Percentiles rank a stretch among this genome's conserved stretches.
Evolutionary conservation across 225 moss, liverwort and hornwort genomes (phyloP).

Genomic region (Pseudoscleropodium purum): DNA sequence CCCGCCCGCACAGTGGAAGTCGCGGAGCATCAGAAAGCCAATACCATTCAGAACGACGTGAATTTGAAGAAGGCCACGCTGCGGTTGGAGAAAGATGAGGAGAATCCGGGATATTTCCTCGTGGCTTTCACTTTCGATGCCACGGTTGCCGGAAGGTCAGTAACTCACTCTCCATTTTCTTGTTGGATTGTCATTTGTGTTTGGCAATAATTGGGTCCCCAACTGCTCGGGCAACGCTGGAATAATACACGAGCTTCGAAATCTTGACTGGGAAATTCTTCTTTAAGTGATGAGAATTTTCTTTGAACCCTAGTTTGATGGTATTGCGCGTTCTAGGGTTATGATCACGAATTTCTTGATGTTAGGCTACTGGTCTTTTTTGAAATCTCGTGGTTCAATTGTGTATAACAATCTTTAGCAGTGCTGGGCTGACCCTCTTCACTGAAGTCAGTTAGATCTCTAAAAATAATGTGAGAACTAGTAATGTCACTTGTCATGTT

Average conservation of each 20-base stretch:
- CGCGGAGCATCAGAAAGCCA: conserved; percentile 74
- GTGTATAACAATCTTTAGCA: not conserved
- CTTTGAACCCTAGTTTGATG: not conserved
- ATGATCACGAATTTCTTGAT: not conserved
- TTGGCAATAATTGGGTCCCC: not conserved
- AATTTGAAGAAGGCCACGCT: conserved; percentile 92
- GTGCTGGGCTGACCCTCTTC: not conserved
- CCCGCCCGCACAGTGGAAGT: conserved; percentile 11
- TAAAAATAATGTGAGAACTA: not conserved
- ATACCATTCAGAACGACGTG: conserved; percentile 85
- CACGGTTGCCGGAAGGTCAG: conserved; percentile 85
- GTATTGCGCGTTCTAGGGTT: not conserved
- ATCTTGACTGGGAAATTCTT: not conserved
- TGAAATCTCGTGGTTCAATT: not conserved
- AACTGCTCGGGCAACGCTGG: not conserved
- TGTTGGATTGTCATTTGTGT: not conserved
- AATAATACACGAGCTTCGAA: not conserved
- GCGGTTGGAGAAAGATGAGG: conserved; percentile 79
- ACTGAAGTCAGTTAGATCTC: not conserved
- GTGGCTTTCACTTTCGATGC: conserved; percentile 95
- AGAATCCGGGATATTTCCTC: conserved; percentile 74
- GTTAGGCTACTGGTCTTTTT: not conserved
- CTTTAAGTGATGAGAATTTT: not conserved
- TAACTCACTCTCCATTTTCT: not conserved
- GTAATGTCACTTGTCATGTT: not conserved